Percentiles rank a stretch among this genome's conserved stretches.
phyloP scores from a whole-genome alignment of 495 filamentous ascomycete species.

The Aspergillus egyptiacus region DNA sequence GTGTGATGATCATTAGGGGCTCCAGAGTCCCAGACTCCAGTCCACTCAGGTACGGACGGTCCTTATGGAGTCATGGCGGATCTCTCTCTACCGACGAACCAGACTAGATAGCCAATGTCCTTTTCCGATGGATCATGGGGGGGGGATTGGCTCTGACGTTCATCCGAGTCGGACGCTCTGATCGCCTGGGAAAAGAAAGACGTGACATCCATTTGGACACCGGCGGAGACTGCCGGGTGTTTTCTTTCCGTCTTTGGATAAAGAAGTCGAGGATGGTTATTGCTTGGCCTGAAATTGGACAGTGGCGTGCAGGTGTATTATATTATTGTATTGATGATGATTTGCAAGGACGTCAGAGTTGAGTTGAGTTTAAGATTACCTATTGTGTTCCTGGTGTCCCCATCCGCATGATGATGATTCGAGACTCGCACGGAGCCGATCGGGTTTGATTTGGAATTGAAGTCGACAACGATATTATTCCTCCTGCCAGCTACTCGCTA shows the following conservation, averaged over 20 bases:
- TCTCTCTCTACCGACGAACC: neutral
- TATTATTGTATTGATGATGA: neutral
- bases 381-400: no score
- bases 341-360: neutral
- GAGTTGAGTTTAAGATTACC: neutral
- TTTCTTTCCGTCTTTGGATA: neutral
- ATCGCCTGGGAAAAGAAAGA: slow-evolving; percentile 1
- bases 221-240: no score
- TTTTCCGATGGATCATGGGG: slow-evolving; percentile 2
- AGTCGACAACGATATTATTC: neutral
- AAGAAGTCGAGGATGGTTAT: neutral
- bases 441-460: slow-evolving; percentile 4
- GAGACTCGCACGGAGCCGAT: slow-evolving; percentile 4
- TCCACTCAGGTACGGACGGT: slow-evolving; percentile 5
- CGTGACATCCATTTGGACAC: slow-evolving; percentile 1
- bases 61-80: slow-evolving; percentile 1
- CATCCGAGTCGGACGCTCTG: slow-evolving; percentile 3
- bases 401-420: no score
- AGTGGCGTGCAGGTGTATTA: neutral
- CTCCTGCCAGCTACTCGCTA: no score
- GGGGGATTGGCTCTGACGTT: neutral
- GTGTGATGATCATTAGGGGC: neutral
- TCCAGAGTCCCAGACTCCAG: no score
- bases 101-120: slow-evolving; percentile 18
- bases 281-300: neutral